A percentile compares a stretch with the other conserved stretches of the same genome.
Conservation (phyloP, 768 basidiomycete species). For the Mycena latifolia region DNA sequence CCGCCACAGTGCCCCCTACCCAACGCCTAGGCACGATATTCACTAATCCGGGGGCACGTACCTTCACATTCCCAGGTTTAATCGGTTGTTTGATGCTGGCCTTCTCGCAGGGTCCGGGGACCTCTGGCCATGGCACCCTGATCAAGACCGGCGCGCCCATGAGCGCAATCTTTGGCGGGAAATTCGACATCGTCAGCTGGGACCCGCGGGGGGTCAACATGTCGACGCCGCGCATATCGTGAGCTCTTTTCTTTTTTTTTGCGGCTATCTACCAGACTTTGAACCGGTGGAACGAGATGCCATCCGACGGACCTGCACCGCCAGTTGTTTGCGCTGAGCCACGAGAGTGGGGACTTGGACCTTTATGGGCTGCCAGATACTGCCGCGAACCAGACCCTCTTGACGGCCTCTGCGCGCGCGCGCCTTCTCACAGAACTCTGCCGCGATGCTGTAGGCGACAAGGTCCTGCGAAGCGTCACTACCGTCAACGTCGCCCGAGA, state of each 20-base stretch:
- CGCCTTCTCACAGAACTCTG: conserved; percentile 20
- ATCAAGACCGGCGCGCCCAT: conserved; percentile 17
- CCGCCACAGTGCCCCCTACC: conserved; percentile 20
- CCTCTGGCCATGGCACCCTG: conserved; percentile 18
- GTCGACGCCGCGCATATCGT: conserved; percentile 33
- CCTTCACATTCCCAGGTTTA: conserved; percentile 1
- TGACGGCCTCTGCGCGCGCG: conserved; percentile 9
- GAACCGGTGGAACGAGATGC: too few relatives aligned
- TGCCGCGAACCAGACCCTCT: too few relatives aligned
- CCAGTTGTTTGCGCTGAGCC: conserved; percentile 14
- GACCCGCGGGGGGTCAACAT: conserved; percentile 31
- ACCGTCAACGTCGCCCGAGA: conserved; percentile 28
- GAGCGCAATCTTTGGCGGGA: conserved; percentile 26
- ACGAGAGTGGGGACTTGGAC: conserved; percentile 24
- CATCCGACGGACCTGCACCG: conserved; percentile 27
- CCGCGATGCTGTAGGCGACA: conserved; percentile 29
- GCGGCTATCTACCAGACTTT: too few relatives aligned
- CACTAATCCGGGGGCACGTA: conserved; percentile 29
- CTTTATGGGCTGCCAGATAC: too few relatives aligned
- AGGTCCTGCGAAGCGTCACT: conserved; percentile 29
- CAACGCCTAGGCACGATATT: conserved; percentile 28
- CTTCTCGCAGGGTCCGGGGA: conserved; percentile 23
- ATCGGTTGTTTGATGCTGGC: not conserved
- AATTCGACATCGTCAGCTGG: conserved; percentile 33
- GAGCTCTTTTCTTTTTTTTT: too few relatives aligned